Percentiles rank a stretch among this genome's conserved stretches.
These are phyloP conservation scores for Westerdykella aurantiaca DNA, from an alignment of 2,329 filamentous ascomycete species.

Conservation along the genomic window DNA sequence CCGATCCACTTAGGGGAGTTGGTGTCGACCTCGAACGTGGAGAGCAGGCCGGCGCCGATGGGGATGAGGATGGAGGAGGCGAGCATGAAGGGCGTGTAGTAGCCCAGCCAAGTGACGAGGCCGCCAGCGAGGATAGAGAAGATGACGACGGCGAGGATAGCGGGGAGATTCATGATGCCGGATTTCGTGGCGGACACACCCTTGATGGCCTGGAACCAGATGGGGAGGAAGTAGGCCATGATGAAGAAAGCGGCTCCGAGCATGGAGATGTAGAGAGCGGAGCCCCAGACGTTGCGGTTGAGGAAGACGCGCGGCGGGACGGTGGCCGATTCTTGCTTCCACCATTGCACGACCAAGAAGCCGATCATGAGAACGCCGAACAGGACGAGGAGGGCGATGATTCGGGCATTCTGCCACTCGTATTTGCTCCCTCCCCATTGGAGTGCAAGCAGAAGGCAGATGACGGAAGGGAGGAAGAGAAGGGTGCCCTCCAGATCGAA, in stretches of 20 bases:
- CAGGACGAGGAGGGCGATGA: constrained; percentile 45
- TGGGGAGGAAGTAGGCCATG: constrained; percentile 41
- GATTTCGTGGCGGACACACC: constrained; percentile 42
- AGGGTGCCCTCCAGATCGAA: constrained; percentile 45
- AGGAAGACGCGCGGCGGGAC: constrained; percentile 44
- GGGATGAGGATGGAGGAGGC: constrained; percentile 39
- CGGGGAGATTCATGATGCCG: constrained; percentile 45
- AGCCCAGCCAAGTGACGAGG: constrained; percentile 39
- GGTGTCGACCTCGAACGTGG: constrained; percentile 39
- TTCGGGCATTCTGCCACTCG: constrained; percentile 40
- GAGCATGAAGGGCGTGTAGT: constrained; percentile 49
- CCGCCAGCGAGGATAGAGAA: constrained; percentile 39
- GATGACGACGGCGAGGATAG: constrained; percentile 43
- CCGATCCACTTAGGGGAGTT: constrained; percentile 36
- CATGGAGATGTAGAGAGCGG: constrained; percentile 37
- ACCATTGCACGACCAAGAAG: constrained; percentile 42
- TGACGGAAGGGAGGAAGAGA: constrained; percentile 42
- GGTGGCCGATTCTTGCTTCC: constrained; percentile 42
- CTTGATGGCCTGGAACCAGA: constrained; percentile 49
- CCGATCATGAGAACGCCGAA: constrained; percentile 39
- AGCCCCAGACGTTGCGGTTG: constrained; percentile 42
- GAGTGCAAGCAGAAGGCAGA: constrained; percentile 46
- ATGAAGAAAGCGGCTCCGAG: constrained; percentile 43
- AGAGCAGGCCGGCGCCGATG: constrained; percentile 43
- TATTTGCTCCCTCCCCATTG: constrained; percentile 49